A percentile compares a stretch with the other conserved stretches of the same genome.
These are phyloP conservation scores for Penicillium sp. DNA, from an alignment of 2,329 filamentous ascomycete genomes.

Conservation along the genomic window DNA sequence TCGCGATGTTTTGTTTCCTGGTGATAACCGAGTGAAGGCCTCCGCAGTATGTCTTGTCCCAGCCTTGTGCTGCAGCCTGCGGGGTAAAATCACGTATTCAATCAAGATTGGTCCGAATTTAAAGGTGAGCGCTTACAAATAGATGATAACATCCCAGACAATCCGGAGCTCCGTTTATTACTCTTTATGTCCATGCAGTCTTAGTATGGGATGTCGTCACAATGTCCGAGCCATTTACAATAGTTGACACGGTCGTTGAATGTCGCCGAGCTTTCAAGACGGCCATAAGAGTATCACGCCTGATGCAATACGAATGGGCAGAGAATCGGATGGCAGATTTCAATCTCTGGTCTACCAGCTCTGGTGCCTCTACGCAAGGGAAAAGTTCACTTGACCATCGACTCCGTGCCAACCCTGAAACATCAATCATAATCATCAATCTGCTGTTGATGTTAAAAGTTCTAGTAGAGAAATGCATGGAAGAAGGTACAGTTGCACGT, in stretches of 20 bases:
- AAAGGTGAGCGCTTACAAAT: too few species aligned
- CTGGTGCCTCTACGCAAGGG: slow-evolving; percentile 2
- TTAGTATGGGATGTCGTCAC: too few species aligned
- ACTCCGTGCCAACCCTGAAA: slow-evolving; percentile 1
- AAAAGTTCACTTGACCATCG: slow-evolving; percentile 10
- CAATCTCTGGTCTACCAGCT: slow-evolving; percentile 13
- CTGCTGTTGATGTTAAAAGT: not conserved
- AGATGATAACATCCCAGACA: too few species aligned
- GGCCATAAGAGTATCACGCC: not conserved
- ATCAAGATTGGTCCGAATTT: too few species aligned
- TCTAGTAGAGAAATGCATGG: slow-evolving; percentile 1
- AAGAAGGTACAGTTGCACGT: not conserved
- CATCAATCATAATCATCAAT: not conserved
- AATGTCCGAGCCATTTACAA: not conserved
- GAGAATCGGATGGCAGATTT: slow-evolving; percentile 15
- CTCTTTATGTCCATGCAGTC: too few species aligned
- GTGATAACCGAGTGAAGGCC: too few species aligned
- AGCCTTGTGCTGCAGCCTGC: too few species aligned
- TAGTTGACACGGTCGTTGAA: not conserved
- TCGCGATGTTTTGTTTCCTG: too few species aligned
- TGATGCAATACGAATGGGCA: slow-evolving; percentile 10
- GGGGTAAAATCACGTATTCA: too few species aligned
- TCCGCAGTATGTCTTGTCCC: too few species aligned
- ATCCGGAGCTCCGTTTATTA: too few species aligned
- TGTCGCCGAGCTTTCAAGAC: not conserved